Evolutionary conservation across 495 filamentous ascomycete genomes (phyloP), one percentile per base, ranked within the genome.

Genomic region (Penicillium crystallinum): DNA sequence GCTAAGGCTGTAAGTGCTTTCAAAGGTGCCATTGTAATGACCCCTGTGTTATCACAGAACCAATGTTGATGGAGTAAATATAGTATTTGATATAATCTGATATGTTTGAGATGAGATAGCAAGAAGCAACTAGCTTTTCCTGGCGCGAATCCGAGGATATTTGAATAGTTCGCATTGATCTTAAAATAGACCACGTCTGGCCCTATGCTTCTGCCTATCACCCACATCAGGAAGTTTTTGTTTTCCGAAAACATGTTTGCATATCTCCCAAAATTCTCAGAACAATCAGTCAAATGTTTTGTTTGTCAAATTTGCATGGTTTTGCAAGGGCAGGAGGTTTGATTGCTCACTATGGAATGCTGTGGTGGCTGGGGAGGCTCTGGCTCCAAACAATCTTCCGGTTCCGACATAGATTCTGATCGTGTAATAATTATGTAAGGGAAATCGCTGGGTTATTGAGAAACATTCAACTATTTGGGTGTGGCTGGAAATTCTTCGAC

Each of bases 401-500:
- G 30, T 57, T 55, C 18, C 43, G 27, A 51, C 10, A 27, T 27
- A 7, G 7, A 7, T 27, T 27, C 3, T 3, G 7, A 3, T 27
- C 7, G 7, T 27, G 23, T 27, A 27, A 7, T 3, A 27, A 3
- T 27, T 27, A 27, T 27, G 23, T 27, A 27, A 27, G 23, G 23
- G 23, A 7, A 27, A 3, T 27, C 23, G 3, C 23, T 27, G 7
- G 7, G 23, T 3, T 7, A 27, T 22, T 36, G 23, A 19, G 22
- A 46, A 23, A 17, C 31, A 49, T 18, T 44, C 44, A 9, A 25
- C 11, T 52, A 42, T 44, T 57, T 57, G 10, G 18, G 21, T 37
- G 52, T 55, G 48, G 56, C 51, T 60, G 46, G 45, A 23, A 4
- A 48, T 56, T 57, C 51, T 44, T 35, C 43, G 14, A 8, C 14